Evolutionary conservation across 495 filamentous ascomycete species (phyloP), one percentile per base, ranked within the genome.

Genomic region (Neohortaea acidophila): DNA sequence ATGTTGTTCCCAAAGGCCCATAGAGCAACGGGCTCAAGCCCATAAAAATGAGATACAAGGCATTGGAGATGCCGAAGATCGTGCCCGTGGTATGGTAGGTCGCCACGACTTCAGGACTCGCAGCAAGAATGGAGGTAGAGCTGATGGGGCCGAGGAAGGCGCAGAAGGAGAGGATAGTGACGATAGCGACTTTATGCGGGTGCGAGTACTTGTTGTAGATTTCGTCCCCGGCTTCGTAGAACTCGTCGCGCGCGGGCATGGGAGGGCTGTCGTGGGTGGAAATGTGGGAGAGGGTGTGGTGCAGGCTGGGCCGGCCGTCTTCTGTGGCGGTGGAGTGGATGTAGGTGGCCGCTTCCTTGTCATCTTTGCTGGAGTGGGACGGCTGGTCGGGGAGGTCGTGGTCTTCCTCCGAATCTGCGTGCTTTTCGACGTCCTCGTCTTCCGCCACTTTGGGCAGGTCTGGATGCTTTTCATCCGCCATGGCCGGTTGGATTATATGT

Each of bases 1-100:
- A 82, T 1, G 79, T 73, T 48, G 77, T 70, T 36, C 69, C 74
- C 45, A 81, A 52, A 3, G 78, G 76, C 0, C 78, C 77, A 69
- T 74, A 82, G 35, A 81, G 62, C 3, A 69, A 64, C 3, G 77
- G 71, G 28, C 68, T 67, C 1, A 84, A 35, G 0, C 77, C 79
- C 78, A 82, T 81, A 45, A 73, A 74, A 0, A 75, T 47, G 59
- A 82, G 59, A 45, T 80, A 82, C 17, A 80, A 42, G 2, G 77
- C 77, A 59, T 81, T 84, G 44, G 66, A 69, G 14, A 79, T 55
- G 47, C 81, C 77, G 52, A 84, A 68, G 28, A 81, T 67, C 15
- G 69, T 66, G 5, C 72, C 76, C 0, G 67, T 74, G 4, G 75
- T 79, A 19, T 58, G 38, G 42, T 68, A 84, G 10, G 71, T 71